Conservation (phyloP, 2,329 filamentous ascomycete species). For the Tolypocladium nubicola region DNA sequence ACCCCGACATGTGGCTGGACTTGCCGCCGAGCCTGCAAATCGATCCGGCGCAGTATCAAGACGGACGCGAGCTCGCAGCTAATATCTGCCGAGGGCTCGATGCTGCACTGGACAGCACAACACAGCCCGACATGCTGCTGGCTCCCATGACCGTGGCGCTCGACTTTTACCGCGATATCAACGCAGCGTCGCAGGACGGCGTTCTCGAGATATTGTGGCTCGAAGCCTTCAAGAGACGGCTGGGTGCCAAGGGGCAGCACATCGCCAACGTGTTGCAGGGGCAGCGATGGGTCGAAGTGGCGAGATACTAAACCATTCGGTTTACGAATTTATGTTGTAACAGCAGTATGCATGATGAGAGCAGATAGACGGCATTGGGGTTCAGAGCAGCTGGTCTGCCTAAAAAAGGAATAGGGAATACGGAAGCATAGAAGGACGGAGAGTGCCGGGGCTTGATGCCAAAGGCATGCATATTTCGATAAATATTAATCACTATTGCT, state of each 20-base stretch:
- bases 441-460: background rate
- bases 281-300: slow-evolving; percentile 28
- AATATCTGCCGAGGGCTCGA: slow-evolving; percentile 42
- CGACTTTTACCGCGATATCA: slow-evolving; percentile 30
- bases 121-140: slow-evolving; percentile 35
- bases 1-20: slow-evolving; percentile 26
- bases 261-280: slow-evolving; percentile 27
- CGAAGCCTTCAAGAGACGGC: slow-evolving; percentile 28
- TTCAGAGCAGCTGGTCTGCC: slow-evolving; percentile 5
- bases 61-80: slow-evolving; percentile 32
- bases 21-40: slow-evolving; percentile 27
- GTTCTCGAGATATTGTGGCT: slow-evolving; percentile 38
- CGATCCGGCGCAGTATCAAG: slow-evolving; percentile 31
- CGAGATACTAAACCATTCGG: slow-evolving; percentile 11
- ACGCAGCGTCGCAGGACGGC: slow-evolving; percentile 26
- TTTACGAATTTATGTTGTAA: background rate
- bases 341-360: background rate
- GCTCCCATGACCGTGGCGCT: slow-evolving; percentile 31
- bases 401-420: background rate
- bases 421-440: background rate
- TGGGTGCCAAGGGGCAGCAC: slow-evolving; percentile 29
- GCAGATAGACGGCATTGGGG: background rate
- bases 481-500: background rate
- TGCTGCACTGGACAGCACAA: slow-evolving; percentile 29
- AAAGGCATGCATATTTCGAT: background rate